These are phyloP conservation scores for Cytospora schulzeri DNA, from an alignment of 2,329 filamentous ascomycete species.

Conservation along the genomic window DNA sequence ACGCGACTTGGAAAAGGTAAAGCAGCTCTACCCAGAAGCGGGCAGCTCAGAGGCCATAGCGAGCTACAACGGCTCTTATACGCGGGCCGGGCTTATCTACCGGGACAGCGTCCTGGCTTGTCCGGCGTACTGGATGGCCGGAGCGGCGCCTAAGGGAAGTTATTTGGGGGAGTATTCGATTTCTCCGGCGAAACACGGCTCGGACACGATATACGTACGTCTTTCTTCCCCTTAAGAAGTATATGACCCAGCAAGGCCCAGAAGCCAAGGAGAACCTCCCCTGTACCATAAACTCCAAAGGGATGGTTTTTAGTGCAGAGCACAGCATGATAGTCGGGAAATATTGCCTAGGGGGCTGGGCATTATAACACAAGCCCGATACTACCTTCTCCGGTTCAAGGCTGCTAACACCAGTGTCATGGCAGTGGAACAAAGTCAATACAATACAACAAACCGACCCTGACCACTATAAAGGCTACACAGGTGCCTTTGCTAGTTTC, in stretches of 20 bases:
- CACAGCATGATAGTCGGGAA: background rate
- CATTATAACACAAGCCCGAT: background rate
- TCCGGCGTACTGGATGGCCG: conserved; percentile 59
- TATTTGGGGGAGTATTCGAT: conserved; percentile 64
- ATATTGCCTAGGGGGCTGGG: too few species aligned
- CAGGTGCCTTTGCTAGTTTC: conserved; percentile 62
- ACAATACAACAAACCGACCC: conserved; percentile 53
- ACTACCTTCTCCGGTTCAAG: too few species aligned
- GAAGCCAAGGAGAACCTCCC: background rate
- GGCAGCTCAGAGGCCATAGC: conserved; percentile 51
- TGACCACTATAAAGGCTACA: conserved; percentile 56
- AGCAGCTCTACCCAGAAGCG: conserved; percentile 48
- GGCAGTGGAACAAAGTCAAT: conserved; percentile 59
- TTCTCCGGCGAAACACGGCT: conserved; percentile 59
- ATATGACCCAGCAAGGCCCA: background rate
- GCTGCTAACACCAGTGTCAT: background rate
- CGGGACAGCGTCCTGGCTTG: conserved; percentile 62
- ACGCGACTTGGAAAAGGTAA: conserved; percentile 42
- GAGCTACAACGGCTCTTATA: conserved; percentile 52
- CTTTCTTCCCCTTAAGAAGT: background rate
- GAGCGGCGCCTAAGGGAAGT: conserved; percentile 44
- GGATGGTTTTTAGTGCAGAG: background rate
- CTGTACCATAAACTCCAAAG: background rate
- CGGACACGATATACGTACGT: conserved; percentile 58
- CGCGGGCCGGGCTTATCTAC: conserved; percentile 58